These are phyloP conservation scores for Mollisiaceae sp. DNA, from an alignment of 2,329 filamentous ascomycete genomes.

Conservation along the genomic window DNA sequence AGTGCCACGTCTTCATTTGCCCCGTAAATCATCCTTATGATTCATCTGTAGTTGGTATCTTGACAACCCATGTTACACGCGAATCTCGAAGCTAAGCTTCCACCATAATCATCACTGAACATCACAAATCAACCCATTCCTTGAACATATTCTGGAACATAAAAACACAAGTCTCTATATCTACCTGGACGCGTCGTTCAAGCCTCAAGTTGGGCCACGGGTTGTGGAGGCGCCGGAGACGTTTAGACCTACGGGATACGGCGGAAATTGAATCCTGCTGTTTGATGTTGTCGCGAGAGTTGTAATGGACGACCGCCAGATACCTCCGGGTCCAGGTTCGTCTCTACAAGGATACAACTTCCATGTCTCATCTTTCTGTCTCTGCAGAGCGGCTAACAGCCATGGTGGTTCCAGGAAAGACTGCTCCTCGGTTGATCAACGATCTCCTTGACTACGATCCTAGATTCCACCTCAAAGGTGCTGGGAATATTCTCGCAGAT, in stretches of 20 bases:
- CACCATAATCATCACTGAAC: slow-evolving; percentile 3
- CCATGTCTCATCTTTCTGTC: not conserved
- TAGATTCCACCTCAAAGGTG: slow-evolving; percentile 41
- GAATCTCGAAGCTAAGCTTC: slow-evolving; percentile 18
- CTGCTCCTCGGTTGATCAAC: slow-evolving; percentile 52
- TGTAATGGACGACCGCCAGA: slow-evolving; percentile 23
- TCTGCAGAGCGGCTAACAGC: slow-evolving; percentile 23
- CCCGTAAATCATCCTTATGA: slow-evolving; percentile 5
- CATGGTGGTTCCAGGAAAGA: slow-evolving; percentile 50
- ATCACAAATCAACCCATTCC: not conserved
- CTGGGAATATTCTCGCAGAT: slow-evolving; percentile 58
- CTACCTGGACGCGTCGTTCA: not conserved
- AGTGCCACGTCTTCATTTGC: slow-evolving; percentile 8
- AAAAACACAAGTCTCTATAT: not conserved
- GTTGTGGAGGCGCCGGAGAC: not conserved
- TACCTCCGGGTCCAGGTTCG: slow-evolving; percentile 31
- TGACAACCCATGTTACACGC: slow-evolving; percentile 9
- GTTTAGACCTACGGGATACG: slow-evolving; percentile 11
- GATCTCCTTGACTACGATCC: slow-evolving; percentile 52
- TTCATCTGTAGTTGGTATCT: slow-evolving; percentile 7
- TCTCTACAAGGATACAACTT: slow-evolving; percentile 4
- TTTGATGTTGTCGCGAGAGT: slow-evolving; percentile 26
- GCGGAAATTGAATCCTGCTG: slow-evolving; percentile 15
- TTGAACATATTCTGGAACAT: not conserved
- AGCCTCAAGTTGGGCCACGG: not conserved